These are phyloP conservation scores for Gentiana dahurica DNA, from an alignment of 257 asterid genomes.

Conservation along the genomic window DNA sequence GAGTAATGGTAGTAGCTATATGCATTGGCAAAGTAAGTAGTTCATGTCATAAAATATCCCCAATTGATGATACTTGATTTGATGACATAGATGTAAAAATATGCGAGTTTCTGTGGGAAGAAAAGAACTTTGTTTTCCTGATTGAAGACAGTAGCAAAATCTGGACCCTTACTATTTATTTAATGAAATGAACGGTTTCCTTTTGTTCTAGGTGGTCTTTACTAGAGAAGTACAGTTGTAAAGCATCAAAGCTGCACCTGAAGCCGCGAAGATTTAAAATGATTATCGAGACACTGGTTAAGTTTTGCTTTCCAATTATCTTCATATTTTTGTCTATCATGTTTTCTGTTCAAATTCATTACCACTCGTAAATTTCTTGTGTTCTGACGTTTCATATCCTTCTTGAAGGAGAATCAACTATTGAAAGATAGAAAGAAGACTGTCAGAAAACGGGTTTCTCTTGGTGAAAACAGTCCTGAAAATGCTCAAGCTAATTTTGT, in stretches of 20 bases:
- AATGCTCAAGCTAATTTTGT: slow-evolving; percentile 30
- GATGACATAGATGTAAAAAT: too few species aligned
- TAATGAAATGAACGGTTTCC: background rate
- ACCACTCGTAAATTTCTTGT: background rate
- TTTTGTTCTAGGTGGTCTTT: slow-evolving; percentile 81
- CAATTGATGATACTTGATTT: too few species aligned
- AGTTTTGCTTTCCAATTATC: slow-evolving; percentile 19
- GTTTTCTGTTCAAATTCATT: slow-evolving; percentile 1
- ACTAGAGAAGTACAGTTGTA: slow-evolving; percentile 95
- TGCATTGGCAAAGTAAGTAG: too few species aligned
- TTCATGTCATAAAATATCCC: too few species aligned
- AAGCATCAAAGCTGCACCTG: slow-evolving; percentile 97
- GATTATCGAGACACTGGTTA: slow-evolving; percentile 83
- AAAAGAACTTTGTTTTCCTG: too few species aligned
- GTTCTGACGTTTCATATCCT: slow-evolving; percentile 17
- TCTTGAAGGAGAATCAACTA: slow-evolving; percentile 84
- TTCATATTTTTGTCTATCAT: background rate
- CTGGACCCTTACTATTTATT: too few species aligned
- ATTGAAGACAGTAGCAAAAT: too few species aligned
- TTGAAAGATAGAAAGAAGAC: slow-evolving; percentile 88
- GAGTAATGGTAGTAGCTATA: too few species aligned
- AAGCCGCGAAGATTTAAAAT: slow-evolving; percentile 97
- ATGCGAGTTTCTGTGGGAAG: too few species aligned
- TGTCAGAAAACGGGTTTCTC: slow-evolving; percentile 47
- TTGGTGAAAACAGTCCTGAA: slow-evolving; percentile 53